phyloP scores from a whole-genome alignment of 2,329 filamentous ascomycete species.

The Cytospora schulzeri region DNA sequence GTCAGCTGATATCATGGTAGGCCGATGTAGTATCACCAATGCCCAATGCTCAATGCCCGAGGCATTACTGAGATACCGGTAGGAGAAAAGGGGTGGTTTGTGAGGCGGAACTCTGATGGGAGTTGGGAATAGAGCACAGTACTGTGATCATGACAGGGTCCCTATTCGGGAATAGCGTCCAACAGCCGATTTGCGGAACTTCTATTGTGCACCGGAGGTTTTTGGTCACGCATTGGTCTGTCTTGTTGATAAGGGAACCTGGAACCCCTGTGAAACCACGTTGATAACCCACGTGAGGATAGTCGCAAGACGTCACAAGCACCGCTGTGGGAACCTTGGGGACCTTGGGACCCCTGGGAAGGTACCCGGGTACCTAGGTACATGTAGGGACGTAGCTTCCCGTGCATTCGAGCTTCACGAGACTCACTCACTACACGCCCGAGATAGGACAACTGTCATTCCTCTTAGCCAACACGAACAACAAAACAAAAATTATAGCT shows the following conservation, averaged over 20 bases:
- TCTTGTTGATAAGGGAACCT: not conserved
- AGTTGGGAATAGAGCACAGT: too few species aligned
- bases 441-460: not conserved
- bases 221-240: not conserved
- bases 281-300: not conserved
- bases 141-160: not conserved
- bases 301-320: not conserved
- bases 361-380: not conserved
- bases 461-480: not conserved
- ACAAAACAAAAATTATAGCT: not conserved
- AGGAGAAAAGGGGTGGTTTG: slow-evolving; percentile 37
- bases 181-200: not conserved
- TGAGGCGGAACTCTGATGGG: slow-evolving; percentile 10
- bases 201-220: not conserved
- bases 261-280: not conserved
- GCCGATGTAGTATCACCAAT: slow-evolving; percentile 44
- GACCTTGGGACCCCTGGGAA: too few species aligned
- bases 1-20: slow-evolving; percentile 60
- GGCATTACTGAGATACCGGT: slow-evolving; percentile 49
- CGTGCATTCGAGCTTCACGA: not conserved
- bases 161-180: not conserved
- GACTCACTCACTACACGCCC: not conserved
- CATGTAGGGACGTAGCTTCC: not conserved
- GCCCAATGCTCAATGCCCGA: slow-evolving; percentile 47
- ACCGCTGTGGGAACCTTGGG: not conserved